Base-by-base conservation (phyloP, 1,284 basidiomycete genomes). In the Pyrrhoderma noxium region DNA sequence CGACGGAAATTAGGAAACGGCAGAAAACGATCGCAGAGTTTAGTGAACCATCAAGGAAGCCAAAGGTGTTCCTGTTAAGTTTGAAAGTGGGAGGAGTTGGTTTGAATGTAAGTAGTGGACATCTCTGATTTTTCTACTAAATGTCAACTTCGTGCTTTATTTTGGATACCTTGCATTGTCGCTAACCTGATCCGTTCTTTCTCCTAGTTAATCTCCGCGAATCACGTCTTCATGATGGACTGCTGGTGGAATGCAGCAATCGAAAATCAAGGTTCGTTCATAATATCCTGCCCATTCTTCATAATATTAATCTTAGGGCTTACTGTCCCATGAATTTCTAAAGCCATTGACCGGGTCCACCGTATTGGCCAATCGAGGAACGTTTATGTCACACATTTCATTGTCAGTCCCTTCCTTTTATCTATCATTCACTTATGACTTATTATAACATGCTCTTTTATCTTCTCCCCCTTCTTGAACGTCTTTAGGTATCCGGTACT, bases 61-160 rank as follows among this genome's bases (percentile, higher is more conserved):
- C 89, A 0, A 83, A 88, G 60, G 76, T 99, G 9, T 69, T 98
- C 43, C 79, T 97, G 45, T 79, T 98, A 53, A 94, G 91, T 61
- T 69, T 97, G 61, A 93, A 93, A 64, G 95, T 94, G 0, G 94
- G 94, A 18, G 94, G 95, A 9, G 93, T 97, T 3, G 94, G 94
- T 8, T 65, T 93, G 52, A 93, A 93, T 69, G 85, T 87, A 56
- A 57, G 75, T 63, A 9, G 7, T 19, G 11, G n/a, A n/a, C n/a
- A 13, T 2, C 18, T 9, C 7, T 37, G 18, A 7, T 8, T 16
- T 21, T 39, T 40, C 1, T 13, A 21, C 3, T 22, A 41, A 7
- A 11, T 14, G 27, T 5, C 11, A 5, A 5, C 27, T 11, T 11
- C 27, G 27, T 44, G 21, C 19, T 11, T 37, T 39, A 56, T 40